Conservation (phyloP, 768 basidiomycete species). For the Mycena haematopus region DNA sequence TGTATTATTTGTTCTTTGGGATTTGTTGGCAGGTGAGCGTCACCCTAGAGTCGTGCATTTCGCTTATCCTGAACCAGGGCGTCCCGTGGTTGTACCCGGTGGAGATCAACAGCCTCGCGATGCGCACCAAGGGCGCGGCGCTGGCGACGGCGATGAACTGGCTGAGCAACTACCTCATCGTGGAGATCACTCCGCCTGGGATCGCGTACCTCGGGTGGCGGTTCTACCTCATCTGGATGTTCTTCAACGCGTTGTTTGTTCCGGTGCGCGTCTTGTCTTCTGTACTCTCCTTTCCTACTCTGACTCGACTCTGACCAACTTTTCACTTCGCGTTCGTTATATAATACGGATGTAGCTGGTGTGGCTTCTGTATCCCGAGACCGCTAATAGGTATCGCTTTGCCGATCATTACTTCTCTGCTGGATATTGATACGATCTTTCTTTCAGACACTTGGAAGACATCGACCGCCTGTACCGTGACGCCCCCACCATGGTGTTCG, state of each 20-base stretch:
- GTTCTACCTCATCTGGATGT: slow-evolving; percentile 57
- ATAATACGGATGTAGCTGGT: slow-evolving; percentile 39
- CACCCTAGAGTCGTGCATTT: neutral
- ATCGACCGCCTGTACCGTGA: slow-evolving; percentile 56
- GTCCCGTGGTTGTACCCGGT: slow-evolving; percentile 59
- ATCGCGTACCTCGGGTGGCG: slow-evolving; percentile 55
- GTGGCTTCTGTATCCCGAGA: slow-evolving; percentile 56
- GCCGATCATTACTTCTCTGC: neutral
- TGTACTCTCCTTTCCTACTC: neutral
- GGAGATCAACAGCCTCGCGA: slow-evolving; percentile 56
- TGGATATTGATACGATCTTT: neutral
- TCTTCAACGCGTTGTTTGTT: slow-evolving; percentile 55
- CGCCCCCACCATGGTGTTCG: slow-evolving; percentile 47
- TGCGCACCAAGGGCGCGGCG: slow-evolving; percentile 58
- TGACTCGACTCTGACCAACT: neutral
- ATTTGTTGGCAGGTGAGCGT: slow-evolving; percentile 56
- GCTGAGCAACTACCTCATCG: slow-evolving; percentile 59
- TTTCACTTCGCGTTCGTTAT: neutral
- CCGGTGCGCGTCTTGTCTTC: slow-evolving; percentile 41
- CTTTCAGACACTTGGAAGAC: slow-evolving; percentile 50
- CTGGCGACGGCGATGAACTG: slow-evolving; percentile 56
- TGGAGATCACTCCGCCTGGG: slow-evolving; percentile 55
- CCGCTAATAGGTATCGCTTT: slow-evolving; percentile 42
- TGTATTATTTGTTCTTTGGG: slow-evolving; percentile 58
- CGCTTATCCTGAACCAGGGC: slow-evolving; percentile 37